Conservation (phyloP, 306 rosid genomes). For the Castanea sativa region DNA sequence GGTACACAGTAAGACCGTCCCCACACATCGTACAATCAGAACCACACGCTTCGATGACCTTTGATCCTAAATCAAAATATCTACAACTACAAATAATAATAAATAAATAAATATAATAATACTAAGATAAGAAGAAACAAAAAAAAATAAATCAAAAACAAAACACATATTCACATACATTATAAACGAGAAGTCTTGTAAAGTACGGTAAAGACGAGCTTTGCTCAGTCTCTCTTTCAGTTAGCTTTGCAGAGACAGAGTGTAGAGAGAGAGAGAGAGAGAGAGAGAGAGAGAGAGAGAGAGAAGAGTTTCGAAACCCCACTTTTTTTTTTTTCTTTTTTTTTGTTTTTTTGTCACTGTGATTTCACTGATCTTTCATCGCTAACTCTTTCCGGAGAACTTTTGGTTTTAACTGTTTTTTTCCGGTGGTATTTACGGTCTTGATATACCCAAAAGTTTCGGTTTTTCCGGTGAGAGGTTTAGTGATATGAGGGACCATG, state of each 20-base stretch:
- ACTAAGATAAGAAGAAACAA: background rate
- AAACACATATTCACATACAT: no score
- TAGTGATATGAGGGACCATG: constrained; percentile 23
- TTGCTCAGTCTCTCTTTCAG: background rate
- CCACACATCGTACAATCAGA: constrained; percentile 22
- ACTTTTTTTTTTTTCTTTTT: background rate
- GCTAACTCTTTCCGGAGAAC: constrained; percentile 15
- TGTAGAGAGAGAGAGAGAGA: constrained; percentile 11
- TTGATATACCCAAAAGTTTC: background rate
- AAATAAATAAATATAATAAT: no score
- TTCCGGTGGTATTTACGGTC: background rate
- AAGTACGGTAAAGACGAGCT: background rate
- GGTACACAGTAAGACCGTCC: constrained; percentile 15
- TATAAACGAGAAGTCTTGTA: background rate
- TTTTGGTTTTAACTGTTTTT: constrained; percentile 2
- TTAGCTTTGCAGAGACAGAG: constrained; percentile 16
- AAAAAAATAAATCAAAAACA: background rate
- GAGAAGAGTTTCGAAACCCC: constrained; percentile 32
- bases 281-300: background rate
- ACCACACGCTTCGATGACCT: constrained; percentile 21
- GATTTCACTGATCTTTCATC: constrained; percentile 13
- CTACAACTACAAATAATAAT: background rate
- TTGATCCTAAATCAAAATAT: constrained; percentile 12
- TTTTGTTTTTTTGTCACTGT: background rate
- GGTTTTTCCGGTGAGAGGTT: background rate